These are phyloP conservation scores for Capronia epimyces DNA, from an alignment of 2,329 filamentous ascomycete species.

Conservation along the genomic window DNA sequence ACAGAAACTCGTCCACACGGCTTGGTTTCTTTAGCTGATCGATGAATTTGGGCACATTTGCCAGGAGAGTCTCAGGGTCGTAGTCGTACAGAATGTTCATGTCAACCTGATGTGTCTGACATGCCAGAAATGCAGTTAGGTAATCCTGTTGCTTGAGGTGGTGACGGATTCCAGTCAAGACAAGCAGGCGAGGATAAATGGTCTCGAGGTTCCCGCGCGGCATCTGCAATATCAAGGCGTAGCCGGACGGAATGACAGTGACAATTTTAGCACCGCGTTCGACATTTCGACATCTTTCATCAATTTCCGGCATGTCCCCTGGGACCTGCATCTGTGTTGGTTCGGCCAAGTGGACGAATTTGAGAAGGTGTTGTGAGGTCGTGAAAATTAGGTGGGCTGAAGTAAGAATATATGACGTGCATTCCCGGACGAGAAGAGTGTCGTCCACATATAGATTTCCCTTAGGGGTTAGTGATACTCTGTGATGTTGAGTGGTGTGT, in stretches of 20 bases:
- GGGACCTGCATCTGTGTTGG: constrained; percentile 56
- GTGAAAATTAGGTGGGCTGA: constrained; percentile 82
- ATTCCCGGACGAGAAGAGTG: constrained; percentile 70
- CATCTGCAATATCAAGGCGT: constrained; percentile 87
- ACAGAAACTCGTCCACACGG: constrained; percentile 85
- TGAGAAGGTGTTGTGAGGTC: constrained; percentile 84
- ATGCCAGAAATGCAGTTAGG: constrained; percentile 74
- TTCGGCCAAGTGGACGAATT: constrained; percentile 75
- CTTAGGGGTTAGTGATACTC: constrained; percentile 63
- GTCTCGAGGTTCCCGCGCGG: constrained; percentile 93
- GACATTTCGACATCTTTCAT: constrained; percentile 86
- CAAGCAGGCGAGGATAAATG: constrained; percentile 85
- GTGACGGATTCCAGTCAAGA: constrained; percentile 79
- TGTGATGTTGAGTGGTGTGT: constrained; percentile 14
- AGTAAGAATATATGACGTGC: constrained; percentile 83
- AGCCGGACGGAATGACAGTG: constrained; percentile 80
- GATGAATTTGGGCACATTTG: constrained; percentile 68
- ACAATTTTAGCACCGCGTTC: constrained; percentile 84
- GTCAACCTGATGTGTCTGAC: constrained; percentile 87
- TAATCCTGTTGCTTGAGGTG: constrained; percentile 79
- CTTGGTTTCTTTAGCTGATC: constrained; percentile 76
- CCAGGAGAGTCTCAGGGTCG: constrained; percentile 77
- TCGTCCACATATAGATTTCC: constrained; percentile 76
- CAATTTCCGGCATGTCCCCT: constrained; percentile 79
- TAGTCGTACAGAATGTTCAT: constrained; percentile 98